Conservation (phyloP, 2,329 filamentous ascomycete species). For the Talaromyces sp. region DNA sequence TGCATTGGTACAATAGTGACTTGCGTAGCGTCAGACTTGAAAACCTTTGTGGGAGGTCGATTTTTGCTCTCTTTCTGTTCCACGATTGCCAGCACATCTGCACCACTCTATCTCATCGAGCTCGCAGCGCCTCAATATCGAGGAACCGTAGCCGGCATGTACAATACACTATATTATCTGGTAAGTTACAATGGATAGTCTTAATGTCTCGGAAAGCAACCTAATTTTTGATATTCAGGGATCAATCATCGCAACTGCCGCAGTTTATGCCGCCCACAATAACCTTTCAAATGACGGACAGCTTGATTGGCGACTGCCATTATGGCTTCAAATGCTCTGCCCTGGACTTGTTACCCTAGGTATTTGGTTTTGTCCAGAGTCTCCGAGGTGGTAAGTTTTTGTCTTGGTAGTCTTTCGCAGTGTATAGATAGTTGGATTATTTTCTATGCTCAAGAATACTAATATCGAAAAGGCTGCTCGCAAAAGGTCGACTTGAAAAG, state of each 20-base stretch:
- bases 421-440: too few species aligned
- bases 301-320: conserved; percentile 18
- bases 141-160: conserved; percentile 42
- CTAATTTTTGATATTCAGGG: neutral
- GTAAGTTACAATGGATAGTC: neutral
- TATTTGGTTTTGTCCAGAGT: conserved; percentile 7
- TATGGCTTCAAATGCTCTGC: conserved; percentile 21
- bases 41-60: conserved; percentile 6
- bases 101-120: conserved; percentile 60
- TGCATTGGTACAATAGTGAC: conserved; percentile 2
- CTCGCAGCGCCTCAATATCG: conserved; percentile 59
- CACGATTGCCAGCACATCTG: conserved; percentile 48
- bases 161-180: conserved; percentile 24
- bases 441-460: too few species aligned
- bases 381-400: too few species aligned
- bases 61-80: conserved; percentile 31
- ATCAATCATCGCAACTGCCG: conserved; percentile 18
- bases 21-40: neutral
- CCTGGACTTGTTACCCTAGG: conserved; percentile 18
- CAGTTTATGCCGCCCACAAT: too few species aligned
- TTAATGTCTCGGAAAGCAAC: too few species aligned
- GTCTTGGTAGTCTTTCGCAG: too few species aligned
- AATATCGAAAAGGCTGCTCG: conserved; percentile 11
- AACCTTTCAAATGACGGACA: neutral
- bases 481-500: conserved; percentile 21